phyloP scores from a whole-genome alignment of 2,329 filamentous ascomycete species.

The Aspergillus amoenus region DNA sequence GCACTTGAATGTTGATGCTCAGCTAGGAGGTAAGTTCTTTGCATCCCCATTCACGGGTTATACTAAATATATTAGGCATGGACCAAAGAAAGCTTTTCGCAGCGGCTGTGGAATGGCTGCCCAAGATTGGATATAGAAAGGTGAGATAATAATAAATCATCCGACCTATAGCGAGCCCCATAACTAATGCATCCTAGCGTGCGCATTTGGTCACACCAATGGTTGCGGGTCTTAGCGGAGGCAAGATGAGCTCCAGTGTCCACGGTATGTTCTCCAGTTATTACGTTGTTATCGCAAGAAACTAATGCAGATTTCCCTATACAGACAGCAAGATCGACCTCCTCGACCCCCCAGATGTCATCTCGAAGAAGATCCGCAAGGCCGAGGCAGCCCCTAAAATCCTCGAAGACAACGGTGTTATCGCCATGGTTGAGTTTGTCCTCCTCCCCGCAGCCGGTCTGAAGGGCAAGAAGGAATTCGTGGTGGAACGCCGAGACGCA shows the following conservation, averaged over 20 bases:
- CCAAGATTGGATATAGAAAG: slow-evolving; percentile 80
- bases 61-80: slow-evolving; percentile 30
- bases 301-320: background rate
- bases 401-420: slow-evolving; percentile 80
- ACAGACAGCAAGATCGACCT: slow-evolving; percentile 71
- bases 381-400: slow-evolving; percentile 74
- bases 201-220: slow-evolving; percentile 81
- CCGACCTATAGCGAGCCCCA: background rate
- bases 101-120: slow-evolving; percentile 77
- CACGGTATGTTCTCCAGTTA: slow-evolving; percentile 25
- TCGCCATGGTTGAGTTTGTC: slow-evolving; percentile 84
- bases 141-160: slow-evolving; percentile 25
- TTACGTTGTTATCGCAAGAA: background rate
- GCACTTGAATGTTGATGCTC: slow-evolving; percentile 81
- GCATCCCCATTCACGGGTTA: background rate
- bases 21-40: slow-evolving; percentile 68
- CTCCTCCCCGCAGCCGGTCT: slow-evolving; percentile 65
- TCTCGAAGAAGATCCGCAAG: slow-evolving; percentile 83
- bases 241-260: slow-evolving; percentile 82
- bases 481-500: slow-evolving; percentile 60
- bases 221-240: slow-evolving; percentile 79
- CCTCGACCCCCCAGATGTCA: slow-evolving; percentile 72
- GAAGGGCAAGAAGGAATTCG: slow-evolving; percentile 60
- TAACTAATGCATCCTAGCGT: slow-evolving; percentile 42
- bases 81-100: slow-evolving; percentile 33